Percentiles rank a stretch among this genome's conserved stretches.
Evolutionary conservation across 805 yeast species (phyloP).

Genomic region (Tetrapisispora pingtungensis): DNA sequence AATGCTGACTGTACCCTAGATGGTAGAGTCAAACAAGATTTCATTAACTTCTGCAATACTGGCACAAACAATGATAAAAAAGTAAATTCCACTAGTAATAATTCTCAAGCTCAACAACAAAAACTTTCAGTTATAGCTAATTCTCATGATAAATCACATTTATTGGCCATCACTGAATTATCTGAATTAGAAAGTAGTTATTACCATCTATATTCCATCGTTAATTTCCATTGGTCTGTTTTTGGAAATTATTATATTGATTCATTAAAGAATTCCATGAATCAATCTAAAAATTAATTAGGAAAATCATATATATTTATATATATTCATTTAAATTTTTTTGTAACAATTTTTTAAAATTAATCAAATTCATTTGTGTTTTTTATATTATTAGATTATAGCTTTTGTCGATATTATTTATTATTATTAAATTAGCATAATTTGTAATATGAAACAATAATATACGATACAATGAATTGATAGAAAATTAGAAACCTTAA

Average conservation of each 20-base stretch:
- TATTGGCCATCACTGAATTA: conserved; percentile 15
- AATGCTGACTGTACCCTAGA: conserved; percentile 31
- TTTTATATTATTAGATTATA: too few relatives aligned
- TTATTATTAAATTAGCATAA: too few relatives aligned
- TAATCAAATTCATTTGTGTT: too few relatives aligned
- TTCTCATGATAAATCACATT: neutral
- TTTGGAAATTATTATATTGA: conserved; percentile 61
- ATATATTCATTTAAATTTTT: too few relatives aligned
- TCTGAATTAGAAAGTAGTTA: conserved; percentile 52
- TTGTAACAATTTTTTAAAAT: too few relatives aligned
- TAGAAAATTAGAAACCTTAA: too few relatives aligned
- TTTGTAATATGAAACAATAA: too few relatives aligned
- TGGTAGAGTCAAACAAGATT: conserved; percentile 28
- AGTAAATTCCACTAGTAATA: neutral
- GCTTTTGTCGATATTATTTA: too few relatives aligned
- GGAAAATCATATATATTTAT: neutral
- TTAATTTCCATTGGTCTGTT: conserved; percentile 75
- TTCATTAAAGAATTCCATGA: neutral
- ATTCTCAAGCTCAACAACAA: neutral
- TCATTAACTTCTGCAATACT: conserved; percentile 21
- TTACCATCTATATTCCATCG: conserved; percentile 52
- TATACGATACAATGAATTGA: too few relatives aligned
- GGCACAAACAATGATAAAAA: conserved; percentile 1
- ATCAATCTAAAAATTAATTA: conserved; percentile 17
- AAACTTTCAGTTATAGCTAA: neutral